Base-by-base conservation (phyloP, 805 yeast genomes). In the Metschnikowia anglica region DNA sequence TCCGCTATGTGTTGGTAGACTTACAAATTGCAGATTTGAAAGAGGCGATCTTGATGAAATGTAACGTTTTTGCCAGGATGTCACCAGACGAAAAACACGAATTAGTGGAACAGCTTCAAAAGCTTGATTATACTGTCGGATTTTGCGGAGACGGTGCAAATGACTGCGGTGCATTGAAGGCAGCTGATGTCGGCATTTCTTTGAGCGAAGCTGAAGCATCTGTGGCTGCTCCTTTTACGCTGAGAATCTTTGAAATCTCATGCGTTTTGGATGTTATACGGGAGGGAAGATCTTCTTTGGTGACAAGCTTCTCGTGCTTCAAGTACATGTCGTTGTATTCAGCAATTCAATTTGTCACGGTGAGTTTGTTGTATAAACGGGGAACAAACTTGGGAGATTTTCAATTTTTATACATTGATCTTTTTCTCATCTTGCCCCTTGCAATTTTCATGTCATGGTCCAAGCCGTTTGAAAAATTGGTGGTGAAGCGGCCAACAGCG, bases 101-200 rank as follows among this genome's bases (percentile, higher is more conserved):
- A 64, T 71, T 93, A 36, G 97, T 93, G 26, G 90, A 86, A 55
- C 88, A 85, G 59, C 67, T 93, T 11, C 96, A 89, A 61, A 74
- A 72, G 17, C 59, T 93, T 16, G 97, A 90, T 56, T 91, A 91
- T 60, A 88, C 96, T 0, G 95, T 88, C 36, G 96, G 97, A 2
- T 93, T 93, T 63, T 93, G 98, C 66, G 99, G 99, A 27, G 99
- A 93, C 67, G 99, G 99, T 51, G 99, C 99, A 5, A 93, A 93
- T 64, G 99, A 93, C 60, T 93, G 98, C 66, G 99, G 99, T 53
- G 99, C 99, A 0, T 71, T 93, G 44, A 93, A 91, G 58, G 96
- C 97, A 11, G 98, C 99, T 0, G 96, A 93, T 66, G 96, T 95
- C 38, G 99, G 99, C 13, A 81, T 93, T 15, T 91, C 98, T 0